Conservation (phyloP, 805 yeast species). For the Metschnikowia chrysomelidarum region DNA sequence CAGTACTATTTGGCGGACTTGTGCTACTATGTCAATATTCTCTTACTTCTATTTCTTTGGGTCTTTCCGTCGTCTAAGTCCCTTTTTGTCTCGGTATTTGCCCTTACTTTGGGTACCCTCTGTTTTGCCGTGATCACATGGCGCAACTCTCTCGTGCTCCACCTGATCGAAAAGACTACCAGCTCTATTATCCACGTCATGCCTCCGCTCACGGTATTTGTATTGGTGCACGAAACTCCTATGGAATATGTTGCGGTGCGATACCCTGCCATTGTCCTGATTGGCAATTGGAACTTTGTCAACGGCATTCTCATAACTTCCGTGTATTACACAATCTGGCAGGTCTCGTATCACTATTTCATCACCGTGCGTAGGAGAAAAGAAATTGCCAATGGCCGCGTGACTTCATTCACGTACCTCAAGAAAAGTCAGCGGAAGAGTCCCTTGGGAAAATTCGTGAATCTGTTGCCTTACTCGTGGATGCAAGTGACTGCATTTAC, state of each 20-base stretch:
- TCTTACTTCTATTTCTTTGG: conserved; percentile 77
- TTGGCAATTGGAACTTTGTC: conserved; percentile 65
- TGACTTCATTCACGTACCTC: conserved; percentile 83
- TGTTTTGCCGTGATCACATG: conserved; percentile 94
- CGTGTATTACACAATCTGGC: conserved; percentile 85
- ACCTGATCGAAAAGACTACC: conserved; percentile 89
- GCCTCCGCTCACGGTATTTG: conserved; percentile 87
- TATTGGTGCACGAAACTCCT: conserved; percentile 75
- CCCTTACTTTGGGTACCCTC: conserved; percentile 84
- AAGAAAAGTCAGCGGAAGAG: conserved; percentile 67
- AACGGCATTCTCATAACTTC: conserved; percentile 77
- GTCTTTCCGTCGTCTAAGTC: conserved; percentile 69
- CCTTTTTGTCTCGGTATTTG: conserved; percentile 78
- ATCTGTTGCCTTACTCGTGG: conserved; percentile 73
- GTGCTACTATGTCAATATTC: conserved; percentile 83
- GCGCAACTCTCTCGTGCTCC: conserved; percentile 91
- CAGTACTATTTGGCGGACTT: conserved; percentile 90
- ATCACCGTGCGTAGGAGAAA: conserved; percentile 78
- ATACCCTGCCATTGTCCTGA: conserved; percentile 77
- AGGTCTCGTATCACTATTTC: conserved; percentile 83
- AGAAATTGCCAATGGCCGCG: conserved; percentile 80
- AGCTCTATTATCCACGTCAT: conserved; percentile 85
- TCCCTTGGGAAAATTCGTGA: conserved; percentile 72
- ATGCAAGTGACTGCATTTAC: conserved; percentile 88
- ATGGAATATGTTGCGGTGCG: conserved; percentile 50